A percentile compares a stretch with the other conserved stretches of the same genome.
Conservation (phyloP, 176 grass and related monocot species). For the Rhipidocladum racemiflorum region DNA sequence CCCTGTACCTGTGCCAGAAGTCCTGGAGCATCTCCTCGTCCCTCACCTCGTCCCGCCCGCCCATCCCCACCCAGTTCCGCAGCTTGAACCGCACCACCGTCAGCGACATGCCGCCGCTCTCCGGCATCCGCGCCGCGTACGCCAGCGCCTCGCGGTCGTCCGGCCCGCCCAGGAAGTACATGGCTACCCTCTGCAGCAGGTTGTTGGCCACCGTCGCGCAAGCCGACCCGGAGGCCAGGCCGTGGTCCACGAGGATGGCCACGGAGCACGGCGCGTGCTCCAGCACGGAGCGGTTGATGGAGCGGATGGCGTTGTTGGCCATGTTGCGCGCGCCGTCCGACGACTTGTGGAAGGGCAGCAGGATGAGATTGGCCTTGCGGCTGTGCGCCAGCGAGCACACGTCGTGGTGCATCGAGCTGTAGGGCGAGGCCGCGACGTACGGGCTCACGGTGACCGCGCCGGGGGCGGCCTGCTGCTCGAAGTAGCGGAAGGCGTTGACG, state of each 20-base stretch:
- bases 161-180: slow-evolving; percentile 65
- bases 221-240: slow-evolving; percentile 41
- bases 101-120: slow-evolving; percentile 22
- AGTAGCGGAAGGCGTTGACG: slow-evolving; percentile 61
- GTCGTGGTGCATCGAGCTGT: slow-evolving; percentile 65
- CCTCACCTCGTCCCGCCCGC: slow-evolving; percentile 27
- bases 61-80: slow-evolving; percentile 20
- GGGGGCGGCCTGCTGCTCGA: slow-evolving; percentile 46
- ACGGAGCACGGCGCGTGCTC: slow-evolving; percentile 69
- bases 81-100: slow-evolving; percentile 56
- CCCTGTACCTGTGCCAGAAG: slow-evolving; percentile 38
- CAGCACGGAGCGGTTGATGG: slow-evolving; percentile 65
- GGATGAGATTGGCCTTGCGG: slow-evolving; percentile 60
- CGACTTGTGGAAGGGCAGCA: slow-evolving; percentile 76
- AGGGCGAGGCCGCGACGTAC: slow-evolving; percentile 51
- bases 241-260: slow-evolving; percentile 69
- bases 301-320: slow-evolving; percentile 47
- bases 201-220: slow-evolving; percentile 48
- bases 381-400: slow-evolving; percentile 70
- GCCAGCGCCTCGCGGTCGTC: slow-evolving; percentile 67
- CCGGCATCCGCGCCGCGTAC: slow-evolving; percentile 33
- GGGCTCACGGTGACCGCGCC: slow-evolving; percentile 52
- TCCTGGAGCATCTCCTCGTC: slow-evolving; percentile 46
- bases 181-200: slow-evolving; percentile 47
- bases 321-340: slow-evolving; percentile 44